Conservation (phyloP, 805 yeast species). For the Alloascoidea africana region DNA sequence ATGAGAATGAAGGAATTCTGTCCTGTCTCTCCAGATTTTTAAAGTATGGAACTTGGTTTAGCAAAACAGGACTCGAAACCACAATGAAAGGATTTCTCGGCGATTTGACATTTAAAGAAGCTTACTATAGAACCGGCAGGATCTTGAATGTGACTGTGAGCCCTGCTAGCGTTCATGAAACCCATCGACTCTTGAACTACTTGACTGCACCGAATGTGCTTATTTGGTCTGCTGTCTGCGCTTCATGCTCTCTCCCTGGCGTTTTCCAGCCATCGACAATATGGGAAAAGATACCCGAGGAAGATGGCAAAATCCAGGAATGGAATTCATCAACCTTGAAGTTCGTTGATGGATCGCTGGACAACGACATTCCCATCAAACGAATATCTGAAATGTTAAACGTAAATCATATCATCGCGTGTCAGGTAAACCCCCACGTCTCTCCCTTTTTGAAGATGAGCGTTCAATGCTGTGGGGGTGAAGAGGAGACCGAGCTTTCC, state of each 20-base stretch:
- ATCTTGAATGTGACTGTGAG: slow-evolving; percentile 92
- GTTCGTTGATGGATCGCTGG: slow-evolving; percentile 93
- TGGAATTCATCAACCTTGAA: slow-evolving; percentile 73
- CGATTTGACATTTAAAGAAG: slow-evolving; percentile 85
- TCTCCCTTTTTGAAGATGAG: slow-evolving; percentile 69
- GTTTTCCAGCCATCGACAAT: slow-evolving; percentile 77
- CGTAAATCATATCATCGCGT: slow-evolving; percentile 93
- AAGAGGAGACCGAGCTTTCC: slow-evolving; percentile 25
- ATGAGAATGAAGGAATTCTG: slow-evolving; percentile 29
- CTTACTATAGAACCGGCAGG: slow-evolving; percentile 85
- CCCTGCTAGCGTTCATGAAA: slow-evolving; percentile 81
- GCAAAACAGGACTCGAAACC: slow-evolving; percentile 48
- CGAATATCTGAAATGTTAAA: slow-evolving; percentile 92
- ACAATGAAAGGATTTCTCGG: slow-evolving; percentile 76
- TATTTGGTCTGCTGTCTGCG: slow-evolving; percentile 83
- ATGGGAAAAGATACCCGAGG: slow-evolving; percentile 64
- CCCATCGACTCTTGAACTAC: slow-evolving; percentile 69
- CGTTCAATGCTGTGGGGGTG: slow-evolving; percentile 54
- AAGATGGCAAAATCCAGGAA: slow-evolving; percentile 57
- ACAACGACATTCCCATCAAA: slow-evolving; percentile 83
- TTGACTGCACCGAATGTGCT: slow-evolving; percentile 70
- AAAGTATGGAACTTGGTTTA: slow-evolving; percentile 85
- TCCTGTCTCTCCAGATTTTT: slow-evolving; percentile 43
- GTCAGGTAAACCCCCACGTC: slow-evolving; percentile 95
- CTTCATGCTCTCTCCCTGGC: slow-evolving; percentile 90